Evolutionary conservation across 306 rosid genomes (phyloP), one percentile per base, ranked within the genome.

Genomic region (Quercus alba): DNA sequence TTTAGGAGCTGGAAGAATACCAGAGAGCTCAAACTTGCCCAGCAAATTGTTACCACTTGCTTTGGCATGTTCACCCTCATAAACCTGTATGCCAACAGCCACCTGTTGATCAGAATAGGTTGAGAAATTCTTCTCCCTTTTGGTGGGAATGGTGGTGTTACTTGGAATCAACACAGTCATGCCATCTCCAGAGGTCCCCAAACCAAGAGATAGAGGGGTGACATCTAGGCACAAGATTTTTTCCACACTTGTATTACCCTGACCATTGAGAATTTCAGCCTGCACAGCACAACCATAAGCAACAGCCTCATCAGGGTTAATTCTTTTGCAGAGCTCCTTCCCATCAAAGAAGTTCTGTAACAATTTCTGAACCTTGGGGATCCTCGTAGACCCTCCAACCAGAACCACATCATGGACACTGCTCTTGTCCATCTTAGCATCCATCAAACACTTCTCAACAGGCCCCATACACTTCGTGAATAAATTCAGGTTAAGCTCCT

Each of bases 281-380:
- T 85, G 91, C 17, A 87, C 91, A 1, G 91, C 88, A 12, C 87
- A 85, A 18, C 91, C 91, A 33, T 83, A 87, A 0, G 91, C 91
- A 35, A 85, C 91, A 9, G 88, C 91, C 56, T 87, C 91, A 3
- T 87, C 91, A 0, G 88, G 85, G 77, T 85, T 87, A 13, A 85
- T 85, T 70, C 86, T 87, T 72, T 84, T 82, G 79, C 86, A 87
- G 28, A 87, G 83, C 83, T 87, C 88, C 77, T 87, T 87, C 0
- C 91, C 88, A 3, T 78, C 81, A 74, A 85, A 85, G 46, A 85
- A 87, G 12, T 85, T 85, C 18, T 85, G 84, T 78, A 87, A 72
- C 7, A 87, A 11, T 21, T 85, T 81, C 28, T 87, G 91, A 72
- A 87, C 91, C 81, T 85, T 87, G 0, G 88, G 88, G 6, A 87